Percentiles rank a stretch among this genome's conserved stretches.
These are phyloP conservation scores for Fusarium stilboides DNA, from an alignment of 2,329 filamentous ascomycete species.

Conservation along the genomic window DNA sequence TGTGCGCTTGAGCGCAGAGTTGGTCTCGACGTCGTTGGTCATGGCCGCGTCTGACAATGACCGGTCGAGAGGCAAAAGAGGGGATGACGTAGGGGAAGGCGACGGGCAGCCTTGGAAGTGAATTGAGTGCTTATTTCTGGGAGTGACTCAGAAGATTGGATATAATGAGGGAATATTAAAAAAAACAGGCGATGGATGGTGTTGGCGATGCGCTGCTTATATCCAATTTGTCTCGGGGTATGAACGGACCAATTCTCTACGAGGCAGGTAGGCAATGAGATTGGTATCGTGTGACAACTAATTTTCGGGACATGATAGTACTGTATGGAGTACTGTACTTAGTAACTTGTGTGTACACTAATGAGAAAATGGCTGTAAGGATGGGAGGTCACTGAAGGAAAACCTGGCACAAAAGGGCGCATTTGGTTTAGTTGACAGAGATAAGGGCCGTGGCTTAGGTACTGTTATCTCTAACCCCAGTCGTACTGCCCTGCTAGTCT, in stretches of 20 bases:
- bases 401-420: slow-evolving; percentile 38
- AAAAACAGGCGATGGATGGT: background rate
- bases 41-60: slow-evolving; percentile 46
- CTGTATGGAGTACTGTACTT: slow-evolving; percentile 24
- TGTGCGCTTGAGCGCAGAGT: slow-evolving; percentile 43
- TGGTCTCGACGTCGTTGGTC: slow-evolving; percentile 47
- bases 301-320: slow-evolving; percentile 27
- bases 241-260: slow-evolving; percentile 31
- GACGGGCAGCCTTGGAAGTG: slow-evolving; percentile 41
- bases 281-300: slow-evolving; percentile 31
- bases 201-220: slow-evolving; percentile 33
- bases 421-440: slow-evolving; percentile 26
- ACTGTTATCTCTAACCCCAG: slow-evolving; percentile 41
- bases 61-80: slow-evolving; percentile 30
- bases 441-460: slow-evolving; percentile 21
- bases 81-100: slow-evolving; percentile 36
- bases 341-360: slow-evolving; percentile 7
- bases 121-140: background rate
- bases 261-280: slow-evolving; percentile 7
- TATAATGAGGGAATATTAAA: slow-evolving; percentile 1
- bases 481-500: slow-evolving; percentile 16
- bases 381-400: slow-evolving; percentile 13
- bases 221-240: slow-evolving; percentile 25
- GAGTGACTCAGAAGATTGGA: background rate
- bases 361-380: slow-evolving; percentile 7